Evolutionary conservation across 495 filamentous ascomycete species (phyloP).

Genomic region (Penicillium cosmopolitanum): DNA sequence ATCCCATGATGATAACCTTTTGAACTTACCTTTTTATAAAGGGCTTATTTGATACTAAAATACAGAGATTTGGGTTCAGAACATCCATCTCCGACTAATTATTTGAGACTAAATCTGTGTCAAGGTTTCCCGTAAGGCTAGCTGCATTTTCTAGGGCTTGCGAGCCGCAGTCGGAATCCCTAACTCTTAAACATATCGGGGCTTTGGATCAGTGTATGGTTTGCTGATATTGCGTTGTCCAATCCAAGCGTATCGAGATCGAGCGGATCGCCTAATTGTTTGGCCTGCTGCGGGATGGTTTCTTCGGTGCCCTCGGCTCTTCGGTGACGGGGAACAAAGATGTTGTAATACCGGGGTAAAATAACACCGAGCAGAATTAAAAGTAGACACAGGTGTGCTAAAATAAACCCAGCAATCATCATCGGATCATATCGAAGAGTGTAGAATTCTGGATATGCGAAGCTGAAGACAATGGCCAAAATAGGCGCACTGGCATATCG

Average conservation of each 20-base stretch:
- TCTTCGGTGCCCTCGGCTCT: constrained; percentile 28
- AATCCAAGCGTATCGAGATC: background rate
- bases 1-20: too few relatives aligned
- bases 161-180: too few relatives aligned
- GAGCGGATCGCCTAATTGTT: background rate
- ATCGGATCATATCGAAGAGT: constrained; percentile 41
- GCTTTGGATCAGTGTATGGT: too few relatives aligned
- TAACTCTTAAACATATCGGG: too few relatives aligned
- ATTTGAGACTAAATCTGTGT: too few relatives aligned
- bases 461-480: constrained; percentile 44
- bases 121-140: too few relatives aligned
- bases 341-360: constrained; percentile 39
- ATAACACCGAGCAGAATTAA: constrained; percentile 34
- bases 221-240: background rate
- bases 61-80: too few relatives aligned
- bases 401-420: constrained; percentile 41
- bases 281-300: background rate
- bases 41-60: too few relatives aligned
- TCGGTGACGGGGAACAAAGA: constrained; percentile 37
- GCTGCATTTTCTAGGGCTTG: too few relatives aligned
- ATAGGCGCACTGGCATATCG: constrained; percentile 44
- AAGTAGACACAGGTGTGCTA: constrained; percentile 35
- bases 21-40: too few relatives aligned
- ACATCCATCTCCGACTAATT: too few relatives aligned
- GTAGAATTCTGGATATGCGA: constrained; percentile 45